Evolutionary conservation across 2,329 filamentous ascomycete species (phyloP).

Genomic region (Fusarium camptoceras): DNA sequence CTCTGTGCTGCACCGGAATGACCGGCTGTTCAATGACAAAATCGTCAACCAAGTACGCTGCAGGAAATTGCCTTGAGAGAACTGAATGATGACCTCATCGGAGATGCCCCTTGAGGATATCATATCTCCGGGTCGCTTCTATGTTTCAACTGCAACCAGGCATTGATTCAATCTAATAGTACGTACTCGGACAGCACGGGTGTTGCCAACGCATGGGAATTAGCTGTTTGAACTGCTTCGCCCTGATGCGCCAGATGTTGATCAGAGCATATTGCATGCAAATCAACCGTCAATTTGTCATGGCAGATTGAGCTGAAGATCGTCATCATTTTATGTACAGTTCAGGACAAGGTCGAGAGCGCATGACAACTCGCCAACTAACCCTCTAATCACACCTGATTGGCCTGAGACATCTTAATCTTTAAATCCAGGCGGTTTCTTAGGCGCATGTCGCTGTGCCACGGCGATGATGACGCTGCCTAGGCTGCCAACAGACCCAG

Average conservation of each 20-base stretch:
- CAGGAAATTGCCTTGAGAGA: constrained; percentile 4
- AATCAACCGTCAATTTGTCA: constrained; percentile 17
- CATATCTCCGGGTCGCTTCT: constrained; percentile 23
- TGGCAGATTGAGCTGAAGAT: constrained; percentile 21
- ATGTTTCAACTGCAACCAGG: constrained; percentile 25
- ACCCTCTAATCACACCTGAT: constrained; percentile 15
- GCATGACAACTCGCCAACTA: constrained; percentile 14
- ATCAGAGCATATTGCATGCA: not conserved
- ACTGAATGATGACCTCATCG: constrained; percentile 9
- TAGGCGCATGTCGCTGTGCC: constrained; percentile 39
- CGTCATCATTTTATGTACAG: constrained; percentile 9
- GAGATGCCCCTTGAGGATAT: constrained; percentile 16
- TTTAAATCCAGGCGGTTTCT: constrained; percentile 22
- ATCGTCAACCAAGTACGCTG: not conserved
- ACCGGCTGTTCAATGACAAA: constrained; percentile 2
- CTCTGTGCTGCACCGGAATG: not conserved
- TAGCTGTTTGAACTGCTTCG: constrained; percentile 16
- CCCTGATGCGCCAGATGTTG: not conserved
- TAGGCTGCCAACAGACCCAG: constrained; percentile 1
- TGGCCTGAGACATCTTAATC: constrained; percentile 12
- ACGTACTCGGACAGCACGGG: constrained; percentile 2
- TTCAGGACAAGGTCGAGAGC: not conserved
- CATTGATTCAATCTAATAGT: not conserved
- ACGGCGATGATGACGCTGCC: constrained; percentile 38
- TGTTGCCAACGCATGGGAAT: constrained; percentile 15